phyloP scores from a whole-genome alignment of 2,329 filamentous ascomycete species.

The Diaporthe aspalathi region DNA sequence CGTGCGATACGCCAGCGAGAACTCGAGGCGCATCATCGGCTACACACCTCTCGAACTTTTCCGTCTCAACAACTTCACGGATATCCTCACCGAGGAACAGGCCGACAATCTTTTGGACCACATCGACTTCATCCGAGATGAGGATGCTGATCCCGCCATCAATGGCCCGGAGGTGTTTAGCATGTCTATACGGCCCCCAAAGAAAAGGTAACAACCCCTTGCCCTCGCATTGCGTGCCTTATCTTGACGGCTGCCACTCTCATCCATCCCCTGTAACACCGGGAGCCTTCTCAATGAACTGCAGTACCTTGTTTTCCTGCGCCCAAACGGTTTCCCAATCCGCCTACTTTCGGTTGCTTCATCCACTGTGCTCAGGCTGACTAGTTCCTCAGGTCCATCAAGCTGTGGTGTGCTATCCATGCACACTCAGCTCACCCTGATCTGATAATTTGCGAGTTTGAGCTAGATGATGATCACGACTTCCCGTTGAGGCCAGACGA shows the following conservation, averaged over 20 bases:
- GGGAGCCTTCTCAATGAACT: background rate
- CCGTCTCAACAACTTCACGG: slow-evolving; percentile 78
- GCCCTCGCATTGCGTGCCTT: background rate
- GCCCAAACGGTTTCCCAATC: too few species aligned
- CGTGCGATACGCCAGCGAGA: slow-evolving; percentile 84
- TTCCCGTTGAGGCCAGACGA: slow-evolving; percentile 74
- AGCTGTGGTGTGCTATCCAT: slow-evolving; percentile 91
- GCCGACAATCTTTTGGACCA: slow-evolving; percentile 86
- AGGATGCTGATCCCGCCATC: slow-evolving; percentile 77
- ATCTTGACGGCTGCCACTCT: too few species aligned
- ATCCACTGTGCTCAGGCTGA: background rate
- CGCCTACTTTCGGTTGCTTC: too few species aligned
- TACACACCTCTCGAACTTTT: slow-evolving; percentile 84
- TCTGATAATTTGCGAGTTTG: slow-evolving; percentile 87
- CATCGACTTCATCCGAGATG: slow-evolving; percentile 87
- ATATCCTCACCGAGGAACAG: slow-evolving; percentile 86
- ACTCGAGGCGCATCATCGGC: slow-evolving; percentile 79
- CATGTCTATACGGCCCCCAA: slow-evolving; percentile 73
- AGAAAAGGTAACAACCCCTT: slow-evolving; percentile 49
- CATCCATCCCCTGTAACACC: background rate
- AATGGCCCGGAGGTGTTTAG: slow-evolving; percentile 91
- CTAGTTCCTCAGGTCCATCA: slow-evolving; percentile 61
- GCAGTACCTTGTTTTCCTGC: background rate
- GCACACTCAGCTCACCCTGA: slow-evolving; percentile 75
- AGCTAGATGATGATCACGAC: slow-evolving; percentile 80